These are phyloP conservation scores for Phytophthora syringae DNA, from an alignment of 352 stramenopile species.

Conservation along the genomic window DNA sequence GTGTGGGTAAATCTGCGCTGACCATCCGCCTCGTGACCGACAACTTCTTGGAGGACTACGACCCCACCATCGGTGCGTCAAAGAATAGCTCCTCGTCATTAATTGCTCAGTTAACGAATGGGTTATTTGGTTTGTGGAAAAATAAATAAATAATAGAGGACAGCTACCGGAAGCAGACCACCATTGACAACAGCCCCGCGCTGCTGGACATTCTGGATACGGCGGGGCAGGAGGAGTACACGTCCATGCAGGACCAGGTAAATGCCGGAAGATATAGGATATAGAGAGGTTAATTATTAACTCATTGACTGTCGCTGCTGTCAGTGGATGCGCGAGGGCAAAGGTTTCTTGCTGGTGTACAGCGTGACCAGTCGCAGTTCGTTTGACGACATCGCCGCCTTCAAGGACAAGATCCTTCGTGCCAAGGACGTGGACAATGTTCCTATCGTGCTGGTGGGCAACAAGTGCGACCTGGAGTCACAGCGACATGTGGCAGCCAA, in stretches of 20 bases:
- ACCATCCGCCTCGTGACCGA: constrained; percentile 93
- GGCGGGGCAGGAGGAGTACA: constrained; percentile 93
- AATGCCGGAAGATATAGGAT: background rate
- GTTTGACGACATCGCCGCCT: constrained; percentile 90
- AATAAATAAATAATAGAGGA: no score
- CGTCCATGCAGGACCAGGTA: constrained; percentile 91
- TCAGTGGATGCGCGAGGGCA: constrained; percentile 93
- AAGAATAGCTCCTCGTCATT: no score
- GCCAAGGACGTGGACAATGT: constrained; percentile 90
- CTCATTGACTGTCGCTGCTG: background rate
- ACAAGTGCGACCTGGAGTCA: constrained; percentile 87
- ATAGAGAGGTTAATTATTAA: background rate
- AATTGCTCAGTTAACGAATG: background rate
- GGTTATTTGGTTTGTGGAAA: background rate
- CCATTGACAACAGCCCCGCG: constrained; percentile 83
- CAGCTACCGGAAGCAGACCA: constrained; percentile 92
- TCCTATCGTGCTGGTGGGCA: constrained; percentile 89
- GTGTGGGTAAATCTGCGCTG: constrained; percentile 92
- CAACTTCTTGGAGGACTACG: constrained; percentile 94
- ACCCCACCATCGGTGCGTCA: constrained; percentile 90
- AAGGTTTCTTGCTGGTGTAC: constrained; percentile 92
- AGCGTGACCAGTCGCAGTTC: constrained; percentile 89
- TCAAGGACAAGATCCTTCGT: constrained; percentile 92
- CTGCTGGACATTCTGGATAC: constrained; percentile 93
- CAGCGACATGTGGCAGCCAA: constrained; percentile 73